Evolutionary conservation across 352 stramenopile species (phyloP).

Genomic region (Phytophthora fragariae): DNA sequence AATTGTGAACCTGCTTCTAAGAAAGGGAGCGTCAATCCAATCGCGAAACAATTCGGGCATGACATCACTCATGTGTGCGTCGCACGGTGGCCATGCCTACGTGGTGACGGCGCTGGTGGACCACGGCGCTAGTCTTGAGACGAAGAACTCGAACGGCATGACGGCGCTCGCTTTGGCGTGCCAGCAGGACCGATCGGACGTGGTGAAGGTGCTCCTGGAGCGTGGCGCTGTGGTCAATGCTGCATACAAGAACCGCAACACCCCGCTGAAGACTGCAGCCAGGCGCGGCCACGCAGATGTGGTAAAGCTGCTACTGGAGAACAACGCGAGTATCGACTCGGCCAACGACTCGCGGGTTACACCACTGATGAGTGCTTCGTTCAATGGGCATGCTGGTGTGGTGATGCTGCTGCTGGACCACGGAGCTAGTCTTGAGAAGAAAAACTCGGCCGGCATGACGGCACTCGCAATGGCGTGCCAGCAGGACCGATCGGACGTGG

Average conservation of each 20-base stretch:
- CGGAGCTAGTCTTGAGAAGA: neutral
- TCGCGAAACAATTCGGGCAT: neutral
- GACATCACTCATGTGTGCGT: constrained; percentile 2
- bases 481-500: neutral
- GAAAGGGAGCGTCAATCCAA: neutral
- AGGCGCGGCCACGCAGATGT: neutral
- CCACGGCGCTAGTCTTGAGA: constrained; percentile 10
- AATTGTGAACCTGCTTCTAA: neutral
- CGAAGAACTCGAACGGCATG: neutral
- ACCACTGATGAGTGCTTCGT: neutral
- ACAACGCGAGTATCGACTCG: neutral
- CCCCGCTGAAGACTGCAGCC: constrained; percentile 12
- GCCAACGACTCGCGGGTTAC: neutral
- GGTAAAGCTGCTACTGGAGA: constrained; percentile 7
- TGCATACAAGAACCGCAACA: constrained; percentile 8
- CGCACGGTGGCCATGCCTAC: constrained; percentile 5
- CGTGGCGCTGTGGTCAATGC: constrained; percentile 4
- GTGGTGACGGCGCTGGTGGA: constrained; percentile 11
- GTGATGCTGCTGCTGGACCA: neutral
- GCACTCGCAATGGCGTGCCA: constrained; percentile 2
- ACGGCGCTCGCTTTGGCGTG: constrained; percentile 8
- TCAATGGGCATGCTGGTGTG: neutral
- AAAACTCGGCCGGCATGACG: constrained; percentile 1
- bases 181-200: neutral
- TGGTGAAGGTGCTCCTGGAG: constrained; percentile 10